Conservation (phyloP, 768 basidiomycete genomes). For the Leccinum incarnatum region DNA sequence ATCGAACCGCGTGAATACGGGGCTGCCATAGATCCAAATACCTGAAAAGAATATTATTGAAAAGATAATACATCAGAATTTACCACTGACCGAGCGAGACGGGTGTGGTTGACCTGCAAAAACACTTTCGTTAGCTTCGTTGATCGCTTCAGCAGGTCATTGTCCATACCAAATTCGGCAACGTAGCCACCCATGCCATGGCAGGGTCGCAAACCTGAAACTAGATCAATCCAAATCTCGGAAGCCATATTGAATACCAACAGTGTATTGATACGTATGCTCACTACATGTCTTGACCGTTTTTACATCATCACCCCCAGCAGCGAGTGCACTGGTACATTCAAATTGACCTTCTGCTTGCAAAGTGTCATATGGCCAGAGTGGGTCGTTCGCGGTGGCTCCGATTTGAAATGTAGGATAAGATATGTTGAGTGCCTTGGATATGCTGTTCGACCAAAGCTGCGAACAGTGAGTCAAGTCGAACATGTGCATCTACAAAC, state of each 20-base stretch:
- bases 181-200: neutral
- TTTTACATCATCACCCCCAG: slow-evolving; percentile 40
- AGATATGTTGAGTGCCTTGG: slow-evolving; percentile 36
- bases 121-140: neutral
- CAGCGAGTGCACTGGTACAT: slow-evolving; percentile 48
- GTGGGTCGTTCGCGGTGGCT: slow-evolving; percentile 48
- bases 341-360: slow-evolving; percentile 37
- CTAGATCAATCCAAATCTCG: neutral
- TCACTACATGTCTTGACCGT: slow-evolving; percentile 51
- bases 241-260: slow-evolving; percentile 21
- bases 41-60: slow-evolving; percentile 25
- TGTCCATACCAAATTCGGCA: neutral
- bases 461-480: slow-evolving; percentile 10
- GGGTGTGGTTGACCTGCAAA: slow-evolving; percentile 50
- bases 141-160: neutral
- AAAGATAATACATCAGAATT: neutral
- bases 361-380: slow-evolving; percentile 48
- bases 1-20: slow-evolving; percentile 45
- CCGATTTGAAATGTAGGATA: slow-evolving; percentile 47
- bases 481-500: neutral
- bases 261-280: slow-evolving; percentile 54
- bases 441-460: slow-evolving; percentile 51
- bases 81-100: slow-evolving; percentile 42
- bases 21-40: slow-evolving; percentile 58
- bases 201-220: neutral